A percentile compares a stretch with the other conserved stretches of the same genome.
phyloP scores from a whole-genome alignment of 2,329 filamentous ascomycete species.

The Hymenoscyphus occultus region DNA sequence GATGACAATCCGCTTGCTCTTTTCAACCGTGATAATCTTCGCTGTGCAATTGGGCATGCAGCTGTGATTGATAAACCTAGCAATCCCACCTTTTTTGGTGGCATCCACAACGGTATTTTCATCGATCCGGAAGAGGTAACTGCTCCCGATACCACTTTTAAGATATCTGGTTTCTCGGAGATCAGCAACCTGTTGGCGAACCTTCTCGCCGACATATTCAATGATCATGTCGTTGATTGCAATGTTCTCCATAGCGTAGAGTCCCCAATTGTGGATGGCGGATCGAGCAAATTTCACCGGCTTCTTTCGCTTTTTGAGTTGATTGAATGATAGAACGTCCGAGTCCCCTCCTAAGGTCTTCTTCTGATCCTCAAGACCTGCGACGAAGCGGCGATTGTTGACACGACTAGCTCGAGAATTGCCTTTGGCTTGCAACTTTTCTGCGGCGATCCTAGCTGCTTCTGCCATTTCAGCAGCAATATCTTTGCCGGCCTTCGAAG shows the following conservation, averaged over 20 bases:
- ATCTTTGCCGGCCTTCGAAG: slow-evolving; percentile 66
- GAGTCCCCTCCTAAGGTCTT: slow-evolving; percentile 79
- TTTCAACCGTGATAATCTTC: slow-evolving; percentile 98
- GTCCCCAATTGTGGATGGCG: slow-evolving; percentile 97
- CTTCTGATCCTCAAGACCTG: slow-evolving; percentile 94
- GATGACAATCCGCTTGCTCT: slow-evolving; percentile 97
- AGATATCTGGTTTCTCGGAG: slow-evolving; percentile 88
- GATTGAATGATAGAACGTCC: slow-evolving; percentile 95
- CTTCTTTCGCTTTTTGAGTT: slow-evolving; percentile 99
- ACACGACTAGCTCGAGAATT: slow-evolving; percentile 91
- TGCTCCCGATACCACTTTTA: slow-evolving; percentile 94
- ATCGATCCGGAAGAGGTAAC: slow-evolving; percentile 96
- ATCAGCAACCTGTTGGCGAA: slow-evolving; percentile 96
- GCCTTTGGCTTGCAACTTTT: slow-evolving; percentile 80
- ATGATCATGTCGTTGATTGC: slow-evolving; percentile 99
- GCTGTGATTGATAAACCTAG: slow-evolving; percentile 97
- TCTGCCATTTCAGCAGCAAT: slow-evolving; percentile 64
- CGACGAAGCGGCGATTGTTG: slow-evolving; percentile 90
- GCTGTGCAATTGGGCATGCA: slow-evolving; percentile 98
- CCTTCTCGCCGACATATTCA: slow-evolving; percentile 97
- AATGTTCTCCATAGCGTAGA: slow-evolving; percentile 98
- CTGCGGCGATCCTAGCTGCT: slow-evolving; percentile 68
- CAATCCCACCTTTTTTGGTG: slow-evolving; percentile 97
- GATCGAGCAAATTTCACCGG: slow-evolving; percentile 96
- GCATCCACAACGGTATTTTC: slow-evolving; percentile 97